These are phyloP conservation scores for Zopfochytrium polystomum DNA, from an alignment of 371 early-diverging fungal genomes.

Conservation along the genomic window DNA sequence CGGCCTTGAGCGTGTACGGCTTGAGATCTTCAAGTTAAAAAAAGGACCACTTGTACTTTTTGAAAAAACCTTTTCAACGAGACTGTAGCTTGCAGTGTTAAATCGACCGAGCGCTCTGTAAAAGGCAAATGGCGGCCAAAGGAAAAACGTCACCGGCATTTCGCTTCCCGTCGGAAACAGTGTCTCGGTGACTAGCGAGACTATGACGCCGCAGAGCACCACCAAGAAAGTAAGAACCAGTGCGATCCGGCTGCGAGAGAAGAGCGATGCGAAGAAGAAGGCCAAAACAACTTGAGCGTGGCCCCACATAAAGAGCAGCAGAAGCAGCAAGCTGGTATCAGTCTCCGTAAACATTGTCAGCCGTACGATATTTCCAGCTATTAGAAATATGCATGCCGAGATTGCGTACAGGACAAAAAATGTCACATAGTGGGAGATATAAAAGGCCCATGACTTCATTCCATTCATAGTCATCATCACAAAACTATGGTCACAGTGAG, in stretches of 20 bases:
- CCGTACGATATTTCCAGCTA: conserved; percentile 49
- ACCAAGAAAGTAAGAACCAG: conserved; percentile 56
- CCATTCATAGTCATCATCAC: conserved; percentile 76
- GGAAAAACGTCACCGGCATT: conserved; percentile 45
- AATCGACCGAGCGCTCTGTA: conserved; percentile 54
- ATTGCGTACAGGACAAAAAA: conserved; percentile 61
- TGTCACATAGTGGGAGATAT: conserved; percentile 59
- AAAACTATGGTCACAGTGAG: conserved; percentile 9
- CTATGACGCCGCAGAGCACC: conserved; percentile 60
- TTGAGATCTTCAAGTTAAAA: too few relatives aligned
- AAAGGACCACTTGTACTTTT: too few relatives aligned
- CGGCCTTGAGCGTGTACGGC: conserved; percentile 18
- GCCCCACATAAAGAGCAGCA: conserved; percentile 61
- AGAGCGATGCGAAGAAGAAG: conserved; percentile 61
- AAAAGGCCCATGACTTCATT: conserved; percentile 59
- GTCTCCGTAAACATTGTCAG: conserved; percentile 65
- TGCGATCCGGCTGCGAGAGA: conserved; percentile 56
- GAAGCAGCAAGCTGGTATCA: conserved; percentile 47
- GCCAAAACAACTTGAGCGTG: conserved; percentile 60
- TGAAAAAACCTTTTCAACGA: conserved; percentile 56
- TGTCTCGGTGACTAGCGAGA: conserved; percentile 47
- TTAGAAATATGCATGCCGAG: conserved; percentile 55
- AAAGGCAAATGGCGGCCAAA: conserved; percentile 77
- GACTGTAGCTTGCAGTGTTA: conserved; percentile 55
- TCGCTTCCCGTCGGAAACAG: conserved; percentile 36